Conservation (phyloP, 208 protist species). For the Tritrichomonas foetus region DNA sequence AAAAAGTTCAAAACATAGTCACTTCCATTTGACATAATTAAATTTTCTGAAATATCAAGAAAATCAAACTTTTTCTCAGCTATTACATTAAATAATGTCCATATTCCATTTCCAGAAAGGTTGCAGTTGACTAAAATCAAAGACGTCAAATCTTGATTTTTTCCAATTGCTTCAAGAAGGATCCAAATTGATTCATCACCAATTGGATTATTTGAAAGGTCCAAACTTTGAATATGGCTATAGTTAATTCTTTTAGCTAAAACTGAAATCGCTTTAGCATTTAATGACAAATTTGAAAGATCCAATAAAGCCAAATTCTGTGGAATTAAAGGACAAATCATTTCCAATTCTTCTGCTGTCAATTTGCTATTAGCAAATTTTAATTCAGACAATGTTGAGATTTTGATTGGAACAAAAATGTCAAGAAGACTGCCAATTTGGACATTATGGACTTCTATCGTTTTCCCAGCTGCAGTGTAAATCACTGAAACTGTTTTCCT, state of each 20-base stretch:
- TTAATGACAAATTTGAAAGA: not conserved
- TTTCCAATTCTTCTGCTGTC: not conserved
- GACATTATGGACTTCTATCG: not conserved
- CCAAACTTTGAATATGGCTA: not conserved
- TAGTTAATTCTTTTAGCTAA: not conserved
- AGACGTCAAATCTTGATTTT: not conserved
- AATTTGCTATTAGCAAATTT: not conserved
- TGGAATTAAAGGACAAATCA: not conserved
- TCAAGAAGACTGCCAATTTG: not conserved
- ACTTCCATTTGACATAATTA: too few species aligned
- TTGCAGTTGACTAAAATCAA: not conserved
- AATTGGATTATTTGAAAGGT: conserved; percentile 22
- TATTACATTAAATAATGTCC: not conserved
- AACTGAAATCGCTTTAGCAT: not conserved
- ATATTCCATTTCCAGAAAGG: not conserved
- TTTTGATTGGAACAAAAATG: not conserved
- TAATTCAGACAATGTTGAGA: not conserved
- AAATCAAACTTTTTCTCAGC: not conserved
- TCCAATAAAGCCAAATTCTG: not conserved
- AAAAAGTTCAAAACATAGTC: too few species aligned
- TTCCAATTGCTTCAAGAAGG: not conserved
- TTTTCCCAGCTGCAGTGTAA: not conserved
- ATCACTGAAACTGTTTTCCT: not conserved
- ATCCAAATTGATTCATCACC: conserved; percentile 22
- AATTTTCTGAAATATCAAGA: not conserved